phyloP scores from a whole-genome alignment of 2,329 filamentous ascomycete species.

The Elsinoe australis region DNA sequence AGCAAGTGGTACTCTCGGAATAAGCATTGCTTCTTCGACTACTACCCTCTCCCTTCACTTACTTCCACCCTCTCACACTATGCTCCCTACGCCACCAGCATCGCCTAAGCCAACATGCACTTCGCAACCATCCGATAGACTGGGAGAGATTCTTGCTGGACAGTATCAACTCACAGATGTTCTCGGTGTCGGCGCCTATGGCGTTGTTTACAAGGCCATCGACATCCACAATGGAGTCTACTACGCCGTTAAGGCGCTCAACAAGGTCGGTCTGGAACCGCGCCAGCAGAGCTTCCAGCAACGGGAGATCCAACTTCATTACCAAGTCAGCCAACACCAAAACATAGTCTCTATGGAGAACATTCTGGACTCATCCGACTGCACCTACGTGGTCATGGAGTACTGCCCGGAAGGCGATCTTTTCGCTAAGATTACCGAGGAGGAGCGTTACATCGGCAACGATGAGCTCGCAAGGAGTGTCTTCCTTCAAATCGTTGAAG shows the following conservation, averaged over 20 bases:
- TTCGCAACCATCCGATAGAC: slow-evolving; percentile 64
- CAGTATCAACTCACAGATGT: slow-evolving; percentile 77
- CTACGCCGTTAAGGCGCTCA: slow-evolving; percentile 95
- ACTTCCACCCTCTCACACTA: slow-evolving; percentile 29
- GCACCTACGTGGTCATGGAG: slow-evolving; percentile 92
- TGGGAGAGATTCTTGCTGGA: slow-evolving; percentile 76
- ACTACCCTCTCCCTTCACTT: slow-evolving; percentile 32
- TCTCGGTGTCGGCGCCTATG: slow-evolving; percentile 89
- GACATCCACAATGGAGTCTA: slow-evolving; percentile 72
- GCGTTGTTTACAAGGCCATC: slow-evolving; percentile 85
- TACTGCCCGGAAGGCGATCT: slow-evolving; percentile 95
- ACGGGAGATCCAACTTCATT: slow-evolving; percentile 85
- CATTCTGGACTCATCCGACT: slow-evolving; percentile 85
- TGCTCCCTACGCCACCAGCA: slow-evolving; percentile 45
- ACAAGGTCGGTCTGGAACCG: slow-evolving; percentile 84
- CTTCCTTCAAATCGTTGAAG: slow-evolving; percentile 93
- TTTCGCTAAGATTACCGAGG: slow-evolving; percentile 95
- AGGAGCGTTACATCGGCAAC: slow-evolving; percentile 86
- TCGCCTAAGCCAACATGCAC: slow-evolving; percentile 35
- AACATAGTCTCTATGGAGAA: slow-evolving; percentile 92
- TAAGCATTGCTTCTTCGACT: slow-evolving; percentile 15
- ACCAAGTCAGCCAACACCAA: slow-evolving; percentile 76
- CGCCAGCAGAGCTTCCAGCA: slow-evolving; percentile 86
- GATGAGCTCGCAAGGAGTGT: slow-evolving; percentile 78
- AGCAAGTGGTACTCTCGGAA: slow-evolving; percentile 17